Conservation (phyloP, 2,329 filamentous ascomycete genomes). For the Exophiala calicioides region DNA sequence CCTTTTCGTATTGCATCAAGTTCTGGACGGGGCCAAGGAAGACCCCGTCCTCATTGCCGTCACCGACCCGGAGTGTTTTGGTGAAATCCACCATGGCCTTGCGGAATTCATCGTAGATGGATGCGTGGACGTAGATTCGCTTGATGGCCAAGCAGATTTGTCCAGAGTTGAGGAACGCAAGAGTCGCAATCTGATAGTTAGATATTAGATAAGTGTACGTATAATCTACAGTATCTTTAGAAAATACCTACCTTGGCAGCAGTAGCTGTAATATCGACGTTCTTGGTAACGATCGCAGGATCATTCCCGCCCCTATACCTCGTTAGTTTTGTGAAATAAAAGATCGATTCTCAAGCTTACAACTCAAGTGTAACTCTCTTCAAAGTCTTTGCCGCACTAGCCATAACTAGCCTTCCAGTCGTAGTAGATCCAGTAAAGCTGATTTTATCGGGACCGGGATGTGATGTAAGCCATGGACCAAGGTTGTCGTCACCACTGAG, state of each 20-base stretch:
- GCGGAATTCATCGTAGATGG: constrained; percentile 54
- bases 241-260: constrained; percentile 50
- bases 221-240: background rate
- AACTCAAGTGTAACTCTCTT: constrained; percentile 65
- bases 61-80: constrained; percentile 34
- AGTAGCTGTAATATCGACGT: constrained; percentile 57
- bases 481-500: constrained; percentile 63
- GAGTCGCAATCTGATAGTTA: constrained; percentile 45
- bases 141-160: constrained; percentile 59
- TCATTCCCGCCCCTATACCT: constrained; percentile 57
- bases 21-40: constrained; percentile 67
- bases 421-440: constrained; percentile 63
- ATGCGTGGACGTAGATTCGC: constrained; percentile 60
- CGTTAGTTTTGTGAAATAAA: constrained; percentile 3
- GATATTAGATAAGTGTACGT: background rate
- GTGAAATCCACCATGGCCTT: constrained; percentile 48
- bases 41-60: constrained; percentile 44
- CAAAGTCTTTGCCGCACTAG: constrained; percentile 56
- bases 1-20: constrained; percentile 64
- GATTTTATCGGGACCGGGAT: constrained; percentile 63
- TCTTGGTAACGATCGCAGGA: constrained; percentile 59
- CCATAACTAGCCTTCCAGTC: constrained; percentile 64
- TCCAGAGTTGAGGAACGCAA: constrained; percentile 60
- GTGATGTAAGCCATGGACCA: constrained; percentile 60
- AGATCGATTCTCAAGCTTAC: constrained; percentile 16